Base-by-base conservation (phyloP, 805 yeast species). In the Ogataea populi-albae region DNA sequence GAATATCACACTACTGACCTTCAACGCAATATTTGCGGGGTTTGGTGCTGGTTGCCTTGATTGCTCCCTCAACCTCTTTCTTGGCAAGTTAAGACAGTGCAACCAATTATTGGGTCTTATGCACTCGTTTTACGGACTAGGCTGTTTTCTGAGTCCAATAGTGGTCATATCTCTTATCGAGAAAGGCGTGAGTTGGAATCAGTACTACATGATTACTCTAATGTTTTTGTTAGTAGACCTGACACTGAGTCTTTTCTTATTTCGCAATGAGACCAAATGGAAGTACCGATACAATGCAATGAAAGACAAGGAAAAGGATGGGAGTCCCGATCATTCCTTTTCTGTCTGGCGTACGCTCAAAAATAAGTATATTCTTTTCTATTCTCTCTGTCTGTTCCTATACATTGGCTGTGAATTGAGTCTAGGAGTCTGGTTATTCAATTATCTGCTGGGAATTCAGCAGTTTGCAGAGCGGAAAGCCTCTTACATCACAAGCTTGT, bases 11-110 rank as follows among this genome's bases (percentile, higher is more conserved):
- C 17, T 74, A 0, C 62, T 74, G 18, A 64, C 71, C 1, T 1
- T 60, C 0, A 55, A 64, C 21, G 67, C 72, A 40, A 48, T 64
- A 2, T 45, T 69, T 16, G 52, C 55, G 30, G 88, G 88, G 0
- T 47, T 77, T 26, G 81, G 82, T 0, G 64, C 64, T 36, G 86
- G 87, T 1, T 45, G 70, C 6, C 45, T 75, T 18, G 86, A 79
- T 51, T 74, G 81, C 23, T 59, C 73, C 7, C 57, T 75, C 48
- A 77, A 75, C 46, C 62, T 75, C 11, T 79, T 76, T 69, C 44
- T 72, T 47, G 78, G 78, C 3, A 52, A 54, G 19, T 56, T 75
- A 32, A 61, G 52, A 9, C 71, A 72, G 44, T 61, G 71, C 5
- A 73, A 74, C 54, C 75, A 71, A 49, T 50, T 75, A 10, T 50